Conservation (phyloP, 2,329 filamentous ascomycete genomes). For the Eurotiales sp. region DNA sequence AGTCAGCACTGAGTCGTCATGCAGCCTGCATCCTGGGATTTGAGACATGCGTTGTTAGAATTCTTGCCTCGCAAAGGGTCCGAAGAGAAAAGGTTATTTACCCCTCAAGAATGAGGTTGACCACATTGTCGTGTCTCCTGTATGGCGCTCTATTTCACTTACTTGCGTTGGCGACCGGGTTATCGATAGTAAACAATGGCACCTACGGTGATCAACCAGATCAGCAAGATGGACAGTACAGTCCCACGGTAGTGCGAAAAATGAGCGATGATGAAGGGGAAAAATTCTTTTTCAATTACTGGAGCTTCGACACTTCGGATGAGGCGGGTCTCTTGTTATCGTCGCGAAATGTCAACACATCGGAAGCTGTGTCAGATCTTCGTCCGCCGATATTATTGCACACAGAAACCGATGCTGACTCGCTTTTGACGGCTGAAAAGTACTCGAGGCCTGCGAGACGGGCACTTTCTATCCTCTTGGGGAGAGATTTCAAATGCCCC, state of each 20-base stretch:
- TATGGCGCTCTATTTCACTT: not conserved
- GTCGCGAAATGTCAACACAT: not conserved
- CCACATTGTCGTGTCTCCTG: not conserved
- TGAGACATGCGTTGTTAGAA: too few relatives aligned
- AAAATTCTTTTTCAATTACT: conserved; percentile 48
- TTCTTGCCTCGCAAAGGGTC: not conserved
- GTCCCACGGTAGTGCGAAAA: conserved; percentile 35
- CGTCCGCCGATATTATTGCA: conserved; percentile 23
- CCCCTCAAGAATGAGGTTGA: not conserved
- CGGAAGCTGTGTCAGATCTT: conserved; percentile 4
- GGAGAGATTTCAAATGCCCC: conserved; percentile 57
- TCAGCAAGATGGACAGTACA: conserved; percentile 23
- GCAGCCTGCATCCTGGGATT: too few relatives aligned
- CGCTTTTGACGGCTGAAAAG: conserved; percentile 5
- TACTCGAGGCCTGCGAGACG: conserved; percentile 15
- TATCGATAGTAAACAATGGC: not conserved
- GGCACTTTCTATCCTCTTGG: conserved; percentile 25
- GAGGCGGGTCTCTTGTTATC: conserved; percentile 11
- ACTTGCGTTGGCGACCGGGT: not conserved
- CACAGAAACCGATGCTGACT: conserved; percentile 4
- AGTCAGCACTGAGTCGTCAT: too few relatives aligned
- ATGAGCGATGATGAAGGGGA: conserved; percentile 46
- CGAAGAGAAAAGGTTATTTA: not conserved
- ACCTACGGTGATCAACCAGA: conserved; percentile 11
- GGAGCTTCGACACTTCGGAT: conserved; percentile 30